Base-by-base conservation (phyloP, 1,284 basidiomycete species). In the Clitocybe nebularis region DNA sequence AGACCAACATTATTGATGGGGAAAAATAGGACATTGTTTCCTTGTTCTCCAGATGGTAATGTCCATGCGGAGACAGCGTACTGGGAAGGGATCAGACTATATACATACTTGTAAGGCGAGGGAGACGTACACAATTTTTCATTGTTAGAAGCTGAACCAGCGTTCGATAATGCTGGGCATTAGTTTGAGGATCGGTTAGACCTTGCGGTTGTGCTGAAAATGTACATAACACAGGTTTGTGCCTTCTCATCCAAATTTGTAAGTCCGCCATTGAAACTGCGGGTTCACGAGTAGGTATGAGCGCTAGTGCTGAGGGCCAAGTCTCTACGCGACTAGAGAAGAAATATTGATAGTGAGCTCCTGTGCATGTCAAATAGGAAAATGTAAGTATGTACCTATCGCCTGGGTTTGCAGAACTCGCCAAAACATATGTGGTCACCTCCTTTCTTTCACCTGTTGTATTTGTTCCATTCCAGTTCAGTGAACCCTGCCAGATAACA, bases 31-130 rank as follows among this genome's bases (percentile, higher is more conserved):
- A 78, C 61, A 33, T 75, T 78, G 35, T 68, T 68, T 22, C 67
- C 66, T 22, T 64, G 61, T 3, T 48, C 52, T 0, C 72, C 73
- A 13, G 63, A 64, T 0, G 74, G 72, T 5, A 68, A 59, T 2
- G 61, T 63, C 79, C 83, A 86, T 11, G 70, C 66, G 3, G 74
- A 67, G 8, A 74, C 58, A 9, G 78, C 78, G 43, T 72, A 84
- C 82, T 85, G 46, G 10, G 32, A 25, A 36, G 30, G 30, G 28
- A 26, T 39, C 11, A 41, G 35, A 23, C 11, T 23, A 33, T 40
- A 2, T 41, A 28, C 30, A 16, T 7, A 9, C 4, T 10, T 5
- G 22, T 7, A 41, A 7, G 11, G 24, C 6, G 45, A 49, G 36
- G 34, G 26, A 30, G n/a, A 57, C 76, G 32, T 41, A 80, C 79